phyloP scores from a whole-genome alignment of 2,329 filamentous ascomycete genomes.

The Cordyceps militaris region DNA sequence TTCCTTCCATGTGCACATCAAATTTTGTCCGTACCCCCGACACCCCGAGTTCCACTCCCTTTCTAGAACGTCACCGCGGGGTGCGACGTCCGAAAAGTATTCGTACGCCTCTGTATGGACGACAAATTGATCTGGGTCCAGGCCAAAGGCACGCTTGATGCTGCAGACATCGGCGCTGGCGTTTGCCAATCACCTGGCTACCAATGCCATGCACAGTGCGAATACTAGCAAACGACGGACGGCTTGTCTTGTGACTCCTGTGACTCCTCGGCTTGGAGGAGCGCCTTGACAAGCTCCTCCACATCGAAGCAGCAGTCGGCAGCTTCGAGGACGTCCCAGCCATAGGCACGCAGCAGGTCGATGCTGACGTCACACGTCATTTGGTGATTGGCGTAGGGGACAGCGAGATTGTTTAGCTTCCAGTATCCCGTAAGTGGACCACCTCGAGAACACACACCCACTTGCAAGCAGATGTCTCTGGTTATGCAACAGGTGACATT shows the following conservation, averaged over 20 bases:
- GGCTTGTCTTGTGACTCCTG: slow-evolving; percentile 41
- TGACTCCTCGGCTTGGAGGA: slow-evolving; percentile 31
- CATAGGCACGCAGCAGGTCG: slow-evolving; percentile 46
- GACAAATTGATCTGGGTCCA: slow-evolving; percentile 28
- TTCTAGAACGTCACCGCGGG: slow-evolving; percentile 37
- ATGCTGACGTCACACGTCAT: slow-evolving; percentile 52
- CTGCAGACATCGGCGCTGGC: slow-evolving; percentile 40
- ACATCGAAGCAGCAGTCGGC: slow-evolving; percentile 47
- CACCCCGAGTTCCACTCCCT: slow-evolving; percentile 39
- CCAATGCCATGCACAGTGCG: slow-evolving; percentile 44
- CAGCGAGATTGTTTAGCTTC: slow-evolving; percentile 47
- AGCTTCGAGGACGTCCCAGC: slow-evolving; percentile 50
- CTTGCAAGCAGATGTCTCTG: slow-evolving; percentile 51
- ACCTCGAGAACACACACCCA: slow-evolving; percentile 52
- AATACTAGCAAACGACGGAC: slow-evolving; percentile 50
- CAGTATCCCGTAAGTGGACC: slow-evolving; percentile 49
- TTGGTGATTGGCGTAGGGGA: slow-evolving; percentile 57
- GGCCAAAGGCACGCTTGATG: slow-evolving; percentile 19
- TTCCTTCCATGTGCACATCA: slow-evolving; percentile 38
- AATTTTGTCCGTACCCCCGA: slow-evolving; percentile 44
- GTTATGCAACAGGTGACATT: slow-evolving; percentile 51
- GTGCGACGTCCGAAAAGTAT: slow-evolving; percentile 42
- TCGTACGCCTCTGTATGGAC: slow-evolving; percentile 38
- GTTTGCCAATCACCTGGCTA: slow-evolving; percentile 35
- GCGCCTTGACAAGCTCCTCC: slow-evolving; percentile 33